Base-by-base conservation (phyloP, 2,329 filamentous ascomycete species). In the Phaeosphaeria sp. region DNA sequence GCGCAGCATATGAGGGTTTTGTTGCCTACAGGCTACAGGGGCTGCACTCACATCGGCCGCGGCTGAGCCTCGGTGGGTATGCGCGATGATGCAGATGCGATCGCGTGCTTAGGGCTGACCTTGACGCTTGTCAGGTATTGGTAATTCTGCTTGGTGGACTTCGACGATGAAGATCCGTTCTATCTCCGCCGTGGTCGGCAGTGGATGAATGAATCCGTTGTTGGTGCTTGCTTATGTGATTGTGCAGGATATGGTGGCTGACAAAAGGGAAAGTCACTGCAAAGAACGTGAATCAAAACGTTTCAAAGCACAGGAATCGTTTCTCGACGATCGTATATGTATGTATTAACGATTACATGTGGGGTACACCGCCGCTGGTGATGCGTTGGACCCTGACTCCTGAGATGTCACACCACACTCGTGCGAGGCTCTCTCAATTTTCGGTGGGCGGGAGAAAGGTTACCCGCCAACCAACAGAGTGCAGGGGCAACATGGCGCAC, bases 381-480 rank as follows among this genome's bases (percentile, higher is more conserved):
- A 36, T 50, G 21, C 30, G 25, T 22, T 52, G 9, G 25, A 30
- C 46, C 43, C 46, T 27, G n/a, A n/a, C 39, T 21, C 17, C 33
- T n/a, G 39, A 21, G 18, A 63, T 70, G 63, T 70, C 67, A 70
- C 63, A 66, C 67, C 67, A 70, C 64, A 22, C 55, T 68, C 60
- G 64, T 55, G 53, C 56, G 63, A 67, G 54, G 52, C 39, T 50
- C 41, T 43, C 20, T 43, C 50, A 52, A 50, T 25, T 47, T 55
- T n/a, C 13, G 30, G n/a, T 25, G 33, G 27, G 23, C 60, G 60
- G 55, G 20, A 54, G 21, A 55, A 6, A 18, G 17, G 39, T 49
- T 49, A 55, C 44, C 46, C 56, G 48, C 48, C 44, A 46, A 25
- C 15, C 15, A 6, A 3, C 44, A 23, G 15, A 21, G 10, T 21